Evolutionary conservation across 805 yeast species (phyloP).

Genomic region (Suhomyces emberorum): DNA sequence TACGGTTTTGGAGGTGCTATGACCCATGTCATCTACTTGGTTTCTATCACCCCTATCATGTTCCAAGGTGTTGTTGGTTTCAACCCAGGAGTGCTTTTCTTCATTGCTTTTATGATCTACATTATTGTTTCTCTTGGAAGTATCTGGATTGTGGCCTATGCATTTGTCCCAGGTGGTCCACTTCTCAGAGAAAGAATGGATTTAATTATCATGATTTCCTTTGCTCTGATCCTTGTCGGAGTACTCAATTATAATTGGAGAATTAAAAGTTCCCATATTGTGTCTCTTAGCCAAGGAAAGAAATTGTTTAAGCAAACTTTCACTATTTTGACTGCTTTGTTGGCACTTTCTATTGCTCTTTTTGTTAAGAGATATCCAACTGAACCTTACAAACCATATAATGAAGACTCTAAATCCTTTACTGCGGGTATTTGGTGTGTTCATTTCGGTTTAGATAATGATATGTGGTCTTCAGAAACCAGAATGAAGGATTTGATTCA

Average conservation of each 20-base stretch:
- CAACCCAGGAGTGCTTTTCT: slow-evolving; percentile 53
- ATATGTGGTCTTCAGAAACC: slow-evolving; percentile 95
- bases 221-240: slow-evolving; percentile 52
- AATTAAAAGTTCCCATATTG: slow-evolving; percentile 17
- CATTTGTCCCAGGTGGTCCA: slow-evolving; percentile 95
- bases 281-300: slow-evolving; percentile 17
- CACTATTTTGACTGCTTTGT: slow-evolving; percentile 40
- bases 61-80: slow-evolving; percentile 56
- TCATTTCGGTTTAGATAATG: slow-evolving; percentile 95
- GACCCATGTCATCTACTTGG: slow-evolving; percentile 55
- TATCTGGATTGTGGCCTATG: slow-evolving; percentile 97
- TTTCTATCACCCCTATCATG: slow-evolving; percentile 57
- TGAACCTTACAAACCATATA: slow-evolving; percentile 52
- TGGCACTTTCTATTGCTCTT: slow-evolving; percentile 51
- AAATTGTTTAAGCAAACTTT: slow-evolving; percentile 19
- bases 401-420: slow-evolving; percentile 56
- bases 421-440: slow-evolving; percentile 99
- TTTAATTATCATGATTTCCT: slow-evolving; percentile 58
- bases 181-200: slow-evolving; percentile 86
- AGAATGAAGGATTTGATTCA: slow-evolving; percentile 80
- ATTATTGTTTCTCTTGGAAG: slow-evolving; percentile 68
- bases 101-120: slow-evolving; percentile 46
- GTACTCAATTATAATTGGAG: slow-evolving; percentile 37
- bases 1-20: slow-evolving; percentile 72
- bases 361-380: slow-evolving; percentile 55